These are phyloP conservation scores for Annulohypoxylon maeteangense DNA, from an alignment of 495 filamentous ascomycete species.

Conservation along the genomic window DNA sequence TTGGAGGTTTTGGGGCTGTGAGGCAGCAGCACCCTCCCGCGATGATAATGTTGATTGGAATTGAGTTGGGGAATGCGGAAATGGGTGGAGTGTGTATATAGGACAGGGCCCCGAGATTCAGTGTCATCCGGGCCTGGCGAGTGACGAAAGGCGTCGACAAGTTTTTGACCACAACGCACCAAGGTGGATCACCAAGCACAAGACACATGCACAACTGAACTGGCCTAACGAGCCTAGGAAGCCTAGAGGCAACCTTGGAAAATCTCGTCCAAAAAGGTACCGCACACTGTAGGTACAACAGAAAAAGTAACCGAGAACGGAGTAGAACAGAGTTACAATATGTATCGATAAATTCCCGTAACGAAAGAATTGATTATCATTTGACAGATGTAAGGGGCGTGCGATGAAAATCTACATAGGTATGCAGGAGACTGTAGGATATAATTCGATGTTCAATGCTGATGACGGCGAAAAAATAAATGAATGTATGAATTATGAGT, in stretches of 20 bases:
- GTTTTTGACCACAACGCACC: conserved; percentile 35
- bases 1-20: conserved; percentile 66
- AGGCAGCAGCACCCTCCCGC: conserved; percentile 69
- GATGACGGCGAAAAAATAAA: conserved; percentile 24
- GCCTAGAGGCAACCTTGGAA: background rate
- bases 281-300: conserved; percentile 42
- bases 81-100: conserved; percentile 49
- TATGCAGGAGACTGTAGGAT: conserved; percentile 14
- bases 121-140: conserved; percentile 44
- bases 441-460: conserved; percentile 15
- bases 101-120: conserved; percentile 39
- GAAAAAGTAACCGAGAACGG: background rate
- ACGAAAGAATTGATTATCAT: conserved; percentile 14
- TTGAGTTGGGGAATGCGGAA: conserved; percentile 44
- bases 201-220: conserved; percentile 42
- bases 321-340: conserved; percentile 1
- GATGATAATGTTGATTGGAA: conserved; percentile 43
- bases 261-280: conserved; percentile 35
- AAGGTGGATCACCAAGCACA: conserved; percentile 43
- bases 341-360: conserved; percentile 33
- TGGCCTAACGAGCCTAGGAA: conserved; percentile 2
- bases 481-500: conserved; percentile 14
- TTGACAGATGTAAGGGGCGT: conserved; percentile 2
- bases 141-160: conserved; percentile 43
- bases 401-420: background rate